Base-by-base conservation (phyloP, 83 land plant genomes). In the Picea mariana region DNA sequence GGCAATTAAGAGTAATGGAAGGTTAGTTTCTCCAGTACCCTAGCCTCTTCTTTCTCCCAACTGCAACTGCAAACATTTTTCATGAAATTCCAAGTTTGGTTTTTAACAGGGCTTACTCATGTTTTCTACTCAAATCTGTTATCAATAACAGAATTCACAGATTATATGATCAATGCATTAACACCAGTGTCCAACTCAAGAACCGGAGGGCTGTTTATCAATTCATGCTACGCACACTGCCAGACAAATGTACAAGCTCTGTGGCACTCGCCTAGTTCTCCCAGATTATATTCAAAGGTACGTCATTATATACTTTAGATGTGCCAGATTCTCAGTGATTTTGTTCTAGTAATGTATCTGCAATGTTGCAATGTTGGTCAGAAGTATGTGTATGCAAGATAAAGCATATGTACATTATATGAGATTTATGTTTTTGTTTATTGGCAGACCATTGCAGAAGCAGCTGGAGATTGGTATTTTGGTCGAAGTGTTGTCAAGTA, bases 391-490 rank as follows among this genome's bases (percentile, higher is more conserved):
- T 17, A 65, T 1, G 11, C 23, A n/a, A n/a, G 12, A 65, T 3
- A 44, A 44, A 6, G 49, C 49, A 44, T 44, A 44, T 63, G 21
- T 65, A n/a, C 3, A 65, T 18, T n/a, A 18, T 12, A 65, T 65
- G 9, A 65, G 11, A 18, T 18, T n/a, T n/a, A n/a, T n/a, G n/a
- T n/a, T n/a, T n/a, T n/a, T n/a, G n/a, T n/a, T n/a, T n/a, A n/a
- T n/a, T 83, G 26, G 62, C 88, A 92, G 94, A 92, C 91, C 5
- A 88, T 92, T 82, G 95, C 92, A 26, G 92, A 90, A 67, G 72
- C 88, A 31, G 92, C 90, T 0, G 92, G 95, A 65, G 92, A 92
- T 61, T 92, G 95, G 92, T 92, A 77, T 83, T 92, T 92, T 81
- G 82, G 84, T 24, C 83, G 92, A n/a, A 38, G 24, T 15, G 59